phyloP scores from a whole-genome alignment of 225 moss, liverwort and hornwort genomes.

The Marchantia paleacea region DNA sequence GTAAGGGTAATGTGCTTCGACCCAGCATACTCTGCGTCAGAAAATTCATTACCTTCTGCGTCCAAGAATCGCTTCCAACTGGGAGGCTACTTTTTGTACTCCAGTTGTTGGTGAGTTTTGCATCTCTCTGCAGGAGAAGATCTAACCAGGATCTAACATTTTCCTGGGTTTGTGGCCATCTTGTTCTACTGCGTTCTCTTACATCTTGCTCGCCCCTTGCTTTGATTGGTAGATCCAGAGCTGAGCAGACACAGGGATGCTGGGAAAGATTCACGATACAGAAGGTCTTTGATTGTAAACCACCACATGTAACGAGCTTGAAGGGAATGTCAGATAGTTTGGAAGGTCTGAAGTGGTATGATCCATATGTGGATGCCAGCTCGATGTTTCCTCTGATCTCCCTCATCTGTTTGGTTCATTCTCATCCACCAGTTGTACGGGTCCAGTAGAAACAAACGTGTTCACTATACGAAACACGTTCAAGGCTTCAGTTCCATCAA shows the following conservation, averaged over 20 bases:
- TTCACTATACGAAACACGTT: slow-evolving; percentile 56
- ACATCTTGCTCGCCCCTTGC: not conserved
- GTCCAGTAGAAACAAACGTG: not conserved
- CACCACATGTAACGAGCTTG: slow-evolving; percentile 65
- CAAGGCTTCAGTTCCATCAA: slow-evolving; percentile 72
- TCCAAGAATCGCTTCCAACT: not conserved
- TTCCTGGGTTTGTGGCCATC: slow-evolving; percentile 1
- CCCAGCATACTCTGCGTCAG: slow-evolving; percentile 6
- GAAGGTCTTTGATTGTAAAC: slow-evolving; percentile 40
- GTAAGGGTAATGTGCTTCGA: slow-evolving; percentile 16
- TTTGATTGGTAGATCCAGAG: slow-evolving; percentile 1
- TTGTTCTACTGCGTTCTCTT: not conserved
- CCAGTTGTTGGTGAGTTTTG: not conserved
- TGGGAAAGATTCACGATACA: slow-evolving; percentile 59
- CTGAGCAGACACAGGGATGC: slow-evolving; percentile 62
- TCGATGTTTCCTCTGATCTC: slow-evolving; percentile 61
- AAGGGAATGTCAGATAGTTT: slow-evolving; percentile 61
- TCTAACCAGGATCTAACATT: slow-evolving; percentile 16
- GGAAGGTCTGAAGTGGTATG: slow-evolving; percentile 58
- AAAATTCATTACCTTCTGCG: not conserved
- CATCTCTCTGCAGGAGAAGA: not conserved
- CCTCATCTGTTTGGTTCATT: slow-evolving; percentile 28
- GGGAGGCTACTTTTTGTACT: not conserved
- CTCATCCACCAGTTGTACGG: not conserved
- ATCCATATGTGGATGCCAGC: slow-evolving; percentile 80